These are phyloP conservation scores for Cercospora sesami DNA, from an alignment of 2,329 filamentous ascomycete genomes.

Conservation along the genomic window DNA sequence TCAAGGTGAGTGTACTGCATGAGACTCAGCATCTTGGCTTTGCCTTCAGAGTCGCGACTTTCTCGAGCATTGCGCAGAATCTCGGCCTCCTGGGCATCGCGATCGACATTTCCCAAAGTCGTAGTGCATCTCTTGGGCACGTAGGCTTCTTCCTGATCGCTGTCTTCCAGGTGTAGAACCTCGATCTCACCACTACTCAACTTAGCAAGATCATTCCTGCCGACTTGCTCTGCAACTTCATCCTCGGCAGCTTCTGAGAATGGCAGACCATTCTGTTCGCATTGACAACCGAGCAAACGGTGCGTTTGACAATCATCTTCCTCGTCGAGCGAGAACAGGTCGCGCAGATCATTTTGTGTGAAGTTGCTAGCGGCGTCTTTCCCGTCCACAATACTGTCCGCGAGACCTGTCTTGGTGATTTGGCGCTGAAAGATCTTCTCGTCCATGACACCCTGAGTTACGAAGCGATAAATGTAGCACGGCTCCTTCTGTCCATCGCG, in stretches of 20 bases:
- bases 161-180: conserved; percentile 30
- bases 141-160: conserved; percentile 29
- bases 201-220: conserved; percentile 32
- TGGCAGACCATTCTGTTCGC: conserved; percentile 55
- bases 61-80: conserved; percentile 36
- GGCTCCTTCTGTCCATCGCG: conserved; percentile 68
- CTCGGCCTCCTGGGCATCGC: conserved; percentile 40
- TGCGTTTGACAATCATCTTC: conserved; percentile 65
- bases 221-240: not conserved
- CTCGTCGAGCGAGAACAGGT: conserved; percentile 67
- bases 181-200: conserved; percentile 26
- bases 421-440: conserved; percentile 76
- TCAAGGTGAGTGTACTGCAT: conserved; percentile 59
- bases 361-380: conserved; percentile 63
- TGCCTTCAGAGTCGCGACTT: conserved; percentile 35
- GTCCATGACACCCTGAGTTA: conserved; percentile 68
- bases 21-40: conserved; percentile 51
- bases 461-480: conserved; percentile 68
- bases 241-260: conserved; percentile 32
- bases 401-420: conserved; percentile 68
- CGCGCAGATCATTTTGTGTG: conserved; percentile 63
- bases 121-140: conserved; percentile 12
- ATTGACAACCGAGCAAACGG: conserved; percentile 64
- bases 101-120: conserved; percentile 36
- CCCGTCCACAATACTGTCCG: conserved; percentile 69